Conservation (phyloP, 2,329 filamentous ascomycete genomes). For the Penicillium sp. region DNA sequence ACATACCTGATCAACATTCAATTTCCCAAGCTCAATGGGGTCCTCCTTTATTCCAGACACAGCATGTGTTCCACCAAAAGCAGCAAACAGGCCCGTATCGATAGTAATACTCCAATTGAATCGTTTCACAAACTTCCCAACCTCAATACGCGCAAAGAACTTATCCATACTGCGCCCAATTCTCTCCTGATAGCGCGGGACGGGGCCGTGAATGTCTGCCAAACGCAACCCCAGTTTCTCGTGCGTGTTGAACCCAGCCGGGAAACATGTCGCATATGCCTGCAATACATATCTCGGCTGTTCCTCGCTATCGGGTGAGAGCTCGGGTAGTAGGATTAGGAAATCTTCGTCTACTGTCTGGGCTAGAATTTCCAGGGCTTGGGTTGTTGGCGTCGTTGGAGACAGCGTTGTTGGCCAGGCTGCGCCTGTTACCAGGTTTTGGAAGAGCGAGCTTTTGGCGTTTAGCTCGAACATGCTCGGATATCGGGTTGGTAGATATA, state of each 20-base stretch:
- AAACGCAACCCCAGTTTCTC: constrained; percentile 55
- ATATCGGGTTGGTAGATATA: constrained; percentile 58
- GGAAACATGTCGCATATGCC: constrained; percentile 57
- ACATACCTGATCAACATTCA: constrained; percentile 47
- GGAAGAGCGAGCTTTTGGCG: constrained; percentile 27
- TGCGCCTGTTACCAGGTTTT: constrained; percentile 49
- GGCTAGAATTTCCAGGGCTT: constrained; percentile 50
- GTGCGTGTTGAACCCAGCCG: constrained; percentile 57
- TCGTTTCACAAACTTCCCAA: constrained; percentile 55
- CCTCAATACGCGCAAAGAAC: constrained; percentile 56
- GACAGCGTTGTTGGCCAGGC: constrained; percentile 39
- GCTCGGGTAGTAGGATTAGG: constrained; percentile 54
- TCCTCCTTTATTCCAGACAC: constrained; percentile 18
- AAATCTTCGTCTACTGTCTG: constrained; percentile 60
- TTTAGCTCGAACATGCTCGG: constrained; percentile 51
- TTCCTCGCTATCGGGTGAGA: constrained; percentile 13
- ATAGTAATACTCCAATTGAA: constrained; percentile 51
- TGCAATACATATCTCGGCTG: constrained; percentile 53
- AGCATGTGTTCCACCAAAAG: constrained; percentile 38
- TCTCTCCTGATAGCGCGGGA: constrained; percentile 57
- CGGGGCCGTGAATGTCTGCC: constrained; percentile 56
- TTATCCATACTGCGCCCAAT: constrained; percentile 61
- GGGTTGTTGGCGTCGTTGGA: constrained; percentile 31
- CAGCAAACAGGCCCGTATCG: constrained; percentile 40
- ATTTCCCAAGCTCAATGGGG: constrained; percentile 31